phyloP scores from a whole-genome alignment of 1,139 yeast genomes.

The Meyerozyma athensensis region DNA sequence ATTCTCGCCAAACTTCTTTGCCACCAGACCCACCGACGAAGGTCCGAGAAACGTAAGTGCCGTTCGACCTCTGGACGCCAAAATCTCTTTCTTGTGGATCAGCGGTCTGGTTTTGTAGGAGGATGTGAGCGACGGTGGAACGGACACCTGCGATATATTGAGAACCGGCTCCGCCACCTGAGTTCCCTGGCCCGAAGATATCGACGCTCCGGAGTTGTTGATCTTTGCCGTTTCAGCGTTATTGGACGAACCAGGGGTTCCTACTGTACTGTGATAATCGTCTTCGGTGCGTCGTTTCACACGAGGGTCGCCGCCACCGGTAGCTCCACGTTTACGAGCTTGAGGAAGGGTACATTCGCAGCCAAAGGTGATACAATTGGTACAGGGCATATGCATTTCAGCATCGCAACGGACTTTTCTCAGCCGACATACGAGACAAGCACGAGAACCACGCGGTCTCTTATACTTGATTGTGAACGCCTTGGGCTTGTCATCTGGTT shows the following conservation, averaged over 20 bases:
- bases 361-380: constrained; percentile 72
- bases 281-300: constrained; percentile 14
- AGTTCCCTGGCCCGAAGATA: not conserved
- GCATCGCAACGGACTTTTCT: constrained; percentile 68
- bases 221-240: constrained; percentile 1
- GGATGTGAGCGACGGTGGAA: constrained; percentile 43
- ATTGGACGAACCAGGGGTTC: constrained; percentile 5
- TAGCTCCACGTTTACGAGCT: constrained; percentile 41
- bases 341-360: constrained; percentile 70
- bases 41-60: constrained; percentile 41
- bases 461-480: constrained; percentile 48
- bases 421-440: constrained; percentile 60
- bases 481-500: constrained; percentile 34
- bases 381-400: constrained; percentile 67
- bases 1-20: constrained; percentile 42
- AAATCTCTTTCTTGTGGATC: constrained; percentile 33
- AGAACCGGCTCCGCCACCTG: constrained; percentile 34
- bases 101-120: constrained; percentile 37
- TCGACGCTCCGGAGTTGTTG: constrained; percentile 3
- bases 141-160: constrained; percentile 40
- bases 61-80: constrained; percentile 25
- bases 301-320: constrained; percentile 20
- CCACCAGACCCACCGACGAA: constrained; percentile 37
- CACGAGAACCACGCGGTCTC: constrained; percentile 48
- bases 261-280: not conserved